These are phyloP conservation scores for Larix kaempferi DNA, from an alignment of 75 land plant species.

Conservation along the genomic window DNA sequence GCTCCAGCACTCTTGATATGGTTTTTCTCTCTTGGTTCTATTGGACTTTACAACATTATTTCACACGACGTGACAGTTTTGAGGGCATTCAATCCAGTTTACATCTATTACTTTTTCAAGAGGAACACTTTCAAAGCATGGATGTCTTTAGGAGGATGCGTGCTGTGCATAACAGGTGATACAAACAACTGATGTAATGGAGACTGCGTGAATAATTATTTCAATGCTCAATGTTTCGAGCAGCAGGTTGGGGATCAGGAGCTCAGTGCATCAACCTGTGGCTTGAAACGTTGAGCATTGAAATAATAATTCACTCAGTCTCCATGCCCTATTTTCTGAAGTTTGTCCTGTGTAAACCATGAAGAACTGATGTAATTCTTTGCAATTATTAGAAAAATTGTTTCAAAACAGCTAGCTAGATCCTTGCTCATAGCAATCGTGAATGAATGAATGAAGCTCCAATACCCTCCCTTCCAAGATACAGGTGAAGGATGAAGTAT, in stretches of 20 bases:
- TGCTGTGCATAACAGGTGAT: conserved; percentile 96
- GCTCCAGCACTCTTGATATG: conserved; percentile 83
- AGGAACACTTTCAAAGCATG: conserved; percentile 67
- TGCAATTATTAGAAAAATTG: neutral
- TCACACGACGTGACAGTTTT: conserved; percentile 57
- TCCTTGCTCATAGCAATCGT: neutral
- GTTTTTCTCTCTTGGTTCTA: conserved; percentile 73
- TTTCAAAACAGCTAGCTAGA: neutral
- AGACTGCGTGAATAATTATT: too few species aligned
- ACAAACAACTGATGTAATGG: conserved; percentile 1
- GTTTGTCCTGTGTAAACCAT: too few species aligned
- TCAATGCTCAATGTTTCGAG: too few species aligned
- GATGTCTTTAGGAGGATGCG: conserved; percentile 96
- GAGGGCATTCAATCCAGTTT: conserved; percentile 79
- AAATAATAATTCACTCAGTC: too few species aligned
- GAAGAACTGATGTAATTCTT: neutral
- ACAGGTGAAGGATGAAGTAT: neutral
- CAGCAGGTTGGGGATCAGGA: too few species aligned
- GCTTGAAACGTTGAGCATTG: too few species aligned
- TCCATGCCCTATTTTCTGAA: too few species aligned
- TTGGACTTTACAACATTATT: conserved; percentile 82
- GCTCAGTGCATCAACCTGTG: too few species aligned
- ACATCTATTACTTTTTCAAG: conserved; percentile 76
- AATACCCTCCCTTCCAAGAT: neutral
- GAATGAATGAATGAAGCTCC: neutral